Evolutionary conservation across 225 moss, liverwort and hornwort species (phyloP).

Genomic region (Asterella californica): DNA sequence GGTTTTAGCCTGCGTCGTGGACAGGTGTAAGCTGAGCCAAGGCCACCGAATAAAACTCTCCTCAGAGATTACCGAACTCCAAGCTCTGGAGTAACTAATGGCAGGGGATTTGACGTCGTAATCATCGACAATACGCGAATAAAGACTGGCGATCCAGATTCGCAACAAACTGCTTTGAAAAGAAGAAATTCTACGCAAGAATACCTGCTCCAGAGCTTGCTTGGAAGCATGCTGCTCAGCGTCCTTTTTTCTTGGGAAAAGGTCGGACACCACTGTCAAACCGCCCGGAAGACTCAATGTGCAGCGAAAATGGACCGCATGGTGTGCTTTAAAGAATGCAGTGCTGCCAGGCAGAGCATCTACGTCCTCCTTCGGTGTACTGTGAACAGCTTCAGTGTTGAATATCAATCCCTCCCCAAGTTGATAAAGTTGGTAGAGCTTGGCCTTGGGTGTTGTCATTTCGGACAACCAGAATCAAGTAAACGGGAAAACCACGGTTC

Average conservation of each 20-base stretch:
- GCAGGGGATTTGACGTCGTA: neutral
- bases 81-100: neutral
- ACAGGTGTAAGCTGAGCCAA: neutral
- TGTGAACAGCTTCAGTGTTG: slow-evolving; percentile 31
- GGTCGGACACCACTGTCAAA: slow-evolving; percentile 58
- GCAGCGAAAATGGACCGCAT: slow-evolving; percentile 45
- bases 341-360: slow-evolving; percentile 40
- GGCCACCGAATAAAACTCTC: neutral
- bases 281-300: slow-evolving; percentile 84
- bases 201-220: slow-evolving; percentile 73
- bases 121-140: neutral
- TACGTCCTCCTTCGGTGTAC: slow-evolving; percentile 14
- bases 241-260: slow-evolving; percentile 87
- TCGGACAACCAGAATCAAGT: neutral
- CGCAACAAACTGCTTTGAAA: too few species aligned
- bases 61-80: too few species aligned
- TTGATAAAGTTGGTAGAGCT: slow-evolving; percentile 45
- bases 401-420: slow-evolving; percentile 39
- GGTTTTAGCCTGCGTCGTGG: too few species aligned
- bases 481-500: neutral
- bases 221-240: slow-evolving; percentile 94
- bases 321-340: slow-evolving; percentile 37
- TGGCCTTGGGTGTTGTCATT: slow-evolving; percentile 43
- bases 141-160: neutral
- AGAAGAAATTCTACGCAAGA: neutral